These are phyloP conservation scores for Talaromyces ruber DNA, from an alignment of 495 filamentous ascomycete species.

Conservation along the genomic window DNA sequence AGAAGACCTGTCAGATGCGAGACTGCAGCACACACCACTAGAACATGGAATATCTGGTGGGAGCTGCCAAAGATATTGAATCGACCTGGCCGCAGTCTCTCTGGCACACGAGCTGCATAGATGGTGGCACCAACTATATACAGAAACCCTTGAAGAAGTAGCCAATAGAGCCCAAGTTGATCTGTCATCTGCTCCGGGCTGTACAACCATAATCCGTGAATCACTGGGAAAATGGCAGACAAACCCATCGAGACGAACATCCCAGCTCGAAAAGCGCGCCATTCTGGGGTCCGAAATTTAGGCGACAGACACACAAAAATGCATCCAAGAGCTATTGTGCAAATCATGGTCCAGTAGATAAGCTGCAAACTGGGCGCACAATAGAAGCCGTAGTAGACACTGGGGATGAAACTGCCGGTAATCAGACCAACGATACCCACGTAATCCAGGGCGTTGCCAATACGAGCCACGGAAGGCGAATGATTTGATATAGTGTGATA, in stretches of 20 bases:
- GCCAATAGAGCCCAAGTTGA: conserved; percentile 75
- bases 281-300: conserved; percentile 70
- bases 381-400: conserved; percentile 80
- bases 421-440: conserved; percentile 86
- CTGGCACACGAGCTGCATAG: conserved; percentile 59
- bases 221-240: conserved; percentile 70
- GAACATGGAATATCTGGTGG: conserved; percentile 58
- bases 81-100: conserved; percentile 37
- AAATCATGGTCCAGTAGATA: conserved; percentile 75
- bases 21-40: conserved; percentile 51
- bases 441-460: conserved; percentile 78
- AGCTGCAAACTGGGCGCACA: conserved; percentile 52
- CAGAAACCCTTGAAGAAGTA: conserved; percentile 68
- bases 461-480: conserved; percentile 44
- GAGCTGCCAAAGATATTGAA: conserved; percentile 56
- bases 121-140: conserved; percentile 82
- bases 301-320: conserved; percentile 66
- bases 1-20: conserved; percentile 51
- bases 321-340: conserved; percentile 64
- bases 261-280: conserved; percentile 74
- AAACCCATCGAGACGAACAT: conserved; percentile 91
- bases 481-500: conserved; percentile 69
- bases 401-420: conserved; percentile 78
- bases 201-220: conserved; percentile 63
- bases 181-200: conserved; percentile 48